phyloP scores from a whole-genome alignment of 2,329 filamentous ascomycete genomes.

The Aspergillus floridensis region DNA sequence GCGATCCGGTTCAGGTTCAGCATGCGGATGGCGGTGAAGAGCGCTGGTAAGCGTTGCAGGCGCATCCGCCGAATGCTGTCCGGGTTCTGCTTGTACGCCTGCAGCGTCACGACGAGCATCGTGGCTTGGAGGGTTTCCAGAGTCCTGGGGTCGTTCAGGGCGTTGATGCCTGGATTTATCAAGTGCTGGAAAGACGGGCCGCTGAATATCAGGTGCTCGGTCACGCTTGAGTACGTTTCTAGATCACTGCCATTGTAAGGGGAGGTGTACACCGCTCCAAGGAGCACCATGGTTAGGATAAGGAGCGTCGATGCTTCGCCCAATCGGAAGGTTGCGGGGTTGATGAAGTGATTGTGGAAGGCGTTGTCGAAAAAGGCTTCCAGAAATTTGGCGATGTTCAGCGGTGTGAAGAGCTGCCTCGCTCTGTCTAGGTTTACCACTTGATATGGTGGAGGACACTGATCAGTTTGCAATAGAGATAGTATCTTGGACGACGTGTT shows the following conservation, averaged over 20 bases:
- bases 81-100: neutral
- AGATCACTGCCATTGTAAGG: neutral
- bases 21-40: neutral
- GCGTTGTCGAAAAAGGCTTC: neutral
- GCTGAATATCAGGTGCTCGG: neutral
- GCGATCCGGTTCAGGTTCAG: neutral
- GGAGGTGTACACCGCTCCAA: neutral
- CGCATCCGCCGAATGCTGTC: neutral
- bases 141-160: neutral
- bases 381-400: neutral
- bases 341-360: neutral
- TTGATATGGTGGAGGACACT: neutral
- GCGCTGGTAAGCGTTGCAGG: neutral
- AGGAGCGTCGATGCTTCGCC: neutral
- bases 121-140: neutral
- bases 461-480: neutral
- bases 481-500: neutral
- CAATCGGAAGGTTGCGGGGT: neutral
- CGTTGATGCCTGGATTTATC: too few relatives aligned
- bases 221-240: neutral
- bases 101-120: neutral
- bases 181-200: neutral
- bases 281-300: neutral
- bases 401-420: neutral
- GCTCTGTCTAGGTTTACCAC: neutral